These are phyloP conservation scores for Cichorium intybus DNA, from an alignment of 140 eudicot genomes.

Conservation along the genomic window DNA sequence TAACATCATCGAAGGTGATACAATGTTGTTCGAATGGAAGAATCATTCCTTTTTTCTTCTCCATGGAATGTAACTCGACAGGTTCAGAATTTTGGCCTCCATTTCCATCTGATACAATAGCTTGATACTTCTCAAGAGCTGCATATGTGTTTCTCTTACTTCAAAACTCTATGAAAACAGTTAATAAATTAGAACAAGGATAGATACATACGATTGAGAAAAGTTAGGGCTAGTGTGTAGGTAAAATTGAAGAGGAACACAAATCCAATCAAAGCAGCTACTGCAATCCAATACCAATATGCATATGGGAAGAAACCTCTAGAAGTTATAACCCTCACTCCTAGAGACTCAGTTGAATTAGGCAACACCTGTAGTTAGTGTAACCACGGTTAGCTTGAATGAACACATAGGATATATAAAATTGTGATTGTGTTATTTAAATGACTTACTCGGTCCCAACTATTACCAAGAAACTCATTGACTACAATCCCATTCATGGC, in stretches of 20 bases:
- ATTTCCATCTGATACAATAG: slow-evolving; percentile 24
- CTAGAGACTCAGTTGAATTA: slow-evolving; percentile 17
- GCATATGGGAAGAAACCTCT: slow-evolving; percentile 47
- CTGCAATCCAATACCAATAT: slow-evolving; percentile 54
- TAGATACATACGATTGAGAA: slow-evolving; percentile 38
- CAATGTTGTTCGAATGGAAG: neutral
- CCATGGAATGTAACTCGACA: slow-evolving; percentile 23
- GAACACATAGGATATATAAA: too few relatives aligned
- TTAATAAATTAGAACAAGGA: neutral
- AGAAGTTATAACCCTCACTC: slow-evolving; percentile 27
- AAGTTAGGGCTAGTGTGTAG: slow-evolving; percentile 31
- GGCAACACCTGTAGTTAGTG: slow-evolving; percentile 11
- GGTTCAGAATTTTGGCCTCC: neutral
- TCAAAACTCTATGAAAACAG: neutral
- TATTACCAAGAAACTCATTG: slow-evolving; percentile 53
- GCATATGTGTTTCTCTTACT: slow-evolving; percentile 9
- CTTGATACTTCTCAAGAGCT: slow-evolving; percentile 55
- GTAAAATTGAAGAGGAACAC: slow-evolving; percentile 27
- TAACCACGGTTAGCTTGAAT: neutral
- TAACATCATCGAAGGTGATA: neutral
- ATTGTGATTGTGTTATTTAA: neutral
- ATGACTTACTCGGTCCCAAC: slow-evolving; percentile 45
- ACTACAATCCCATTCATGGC: slow-evolving; percentile 53
- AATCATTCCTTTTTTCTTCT: slow-evolving; percentile 1
- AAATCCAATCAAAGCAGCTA: slow-evolving; percentile 36